phyloP scores from a whole-genome alignment of 75 land plant species.

The Chamaecyparis obtusa region DNA sequence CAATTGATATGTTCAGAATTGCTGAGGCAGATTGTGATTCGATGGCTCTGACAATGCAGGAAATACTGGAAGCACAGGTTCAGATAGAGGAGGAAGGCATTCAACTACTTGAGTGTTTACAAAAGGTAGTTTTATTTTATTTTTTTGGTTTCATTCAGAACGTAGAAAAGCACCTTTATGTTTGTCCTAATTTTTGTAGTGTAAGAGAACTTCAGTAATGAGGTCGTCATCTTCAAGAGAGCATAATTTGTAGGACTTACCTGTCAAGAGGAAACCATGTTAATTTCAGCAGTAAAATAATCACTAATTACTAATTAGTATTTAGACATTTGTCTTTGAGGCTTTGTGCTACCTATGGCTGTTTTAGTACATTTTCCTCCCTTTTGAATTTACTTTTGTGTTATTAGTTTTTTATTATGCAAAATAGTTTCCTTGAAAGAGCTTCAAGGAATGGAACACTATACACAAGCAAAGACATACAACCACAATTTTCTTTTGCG shows the following conservation, averaged over 20 bases:
- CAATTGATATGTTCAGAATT: slow-evolving; percentile 28
- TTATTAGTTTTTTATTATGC: not conserved
- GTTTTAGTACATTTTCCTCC: not conserved
- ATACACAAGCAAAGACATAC: not conserved
- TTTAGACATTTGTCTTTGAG: not conserved
- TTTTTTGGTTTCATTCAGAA: not conserved
- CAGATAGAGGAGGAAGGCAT: slow-evolving; percentile 61
- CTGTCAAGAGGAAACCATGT: not conserved
- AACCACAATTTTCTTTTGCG: not conserved
- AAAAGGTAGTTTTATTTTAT: slow-evolving; percentile 27
- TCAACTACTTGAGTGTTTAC: slow-evolving; percentile 40
- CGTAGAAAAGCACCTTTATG: not conserved
- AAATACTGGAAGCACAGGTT: slow-evolving; percentile 51
- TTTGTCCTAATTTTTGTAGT: not conserved
- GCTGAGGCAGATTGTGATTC: slow-evolving; percentile 60
- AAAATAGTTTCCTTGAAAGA: not conserved
- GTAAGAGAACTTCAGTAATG: not conserved
- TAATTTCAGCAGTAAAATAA: not conserved
- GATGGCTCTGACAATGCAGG: slow-evolving; percentile 49
- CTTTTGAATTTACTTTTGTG: not conserved
- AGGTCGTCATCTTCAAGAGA: not conserved
- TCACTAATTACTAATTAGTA: no score
- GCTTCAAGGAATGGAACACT: not conserved
- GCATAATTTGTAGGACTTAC: not conserved
- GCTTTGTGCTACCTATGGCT: not conserved